Base-by-base conservation (phyloP, 345 rosid genomes). In the Geranium brycei region DNA sequence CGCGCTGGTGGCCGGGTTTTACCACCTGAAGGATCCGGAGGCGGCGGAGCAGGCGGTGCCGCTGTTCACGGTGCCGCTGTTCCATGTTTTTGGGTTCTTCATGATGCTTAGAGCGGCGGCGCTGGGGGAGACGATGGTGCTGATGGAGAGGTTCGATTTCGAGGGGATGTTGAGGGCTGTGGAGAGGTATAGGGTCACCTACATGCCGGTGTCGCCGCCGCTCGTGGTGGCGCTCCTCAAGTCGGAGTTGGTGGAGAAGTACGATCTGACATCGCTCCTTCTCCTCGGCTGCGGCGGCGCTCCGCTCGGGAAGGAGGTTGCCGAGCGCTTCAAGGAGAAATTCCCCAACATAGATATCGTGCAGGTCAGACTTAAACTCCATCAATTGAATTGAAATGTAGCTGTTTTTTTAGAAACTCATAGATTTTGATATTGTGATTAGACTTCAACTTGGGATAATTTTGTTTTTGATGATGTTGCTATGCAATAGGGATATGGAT, bases 201-300 rank as follows among this genome's bases (percentile, higher is more conserved):
- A 64, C 68, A 83, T 87, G 84, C 89, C 95, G 62, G 98, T 84
- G 8, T 81, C 98, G 11, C 98, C 95, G 32, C 95, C 96, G 58
- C 69, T 89, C 57, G 69, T 92, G 1, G 87, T 92, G 76, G 74
- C 86, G 61, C 65, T 92, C 23, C 68, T 71, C 38, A 92, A 86
- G 71, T 86, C 88, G 58, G 93, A 89, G 53, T 40, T 85, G 62
- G 82, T 95, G 16, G 75, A 62, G 1, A 84, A 79, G 75, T 86
- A 83, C 47, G 89, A 89, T 67, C 64, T 92, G 56, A 73, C 86
- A 66, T 89, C 96, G 17, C 78, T 92, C 16, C 65, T 23, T 73
- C 0, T 66, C 31, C 71, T 92, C 19, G 88, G 82, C 1, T 69
- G 86, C 65, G 96, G 95, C 13, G 98, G 95, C 1, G 96, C 98